Evolutionary conservation across 2,329 filamentous ascomycete genomes (phyloP).

Genomic region (Penicillium sp.): DNA sequence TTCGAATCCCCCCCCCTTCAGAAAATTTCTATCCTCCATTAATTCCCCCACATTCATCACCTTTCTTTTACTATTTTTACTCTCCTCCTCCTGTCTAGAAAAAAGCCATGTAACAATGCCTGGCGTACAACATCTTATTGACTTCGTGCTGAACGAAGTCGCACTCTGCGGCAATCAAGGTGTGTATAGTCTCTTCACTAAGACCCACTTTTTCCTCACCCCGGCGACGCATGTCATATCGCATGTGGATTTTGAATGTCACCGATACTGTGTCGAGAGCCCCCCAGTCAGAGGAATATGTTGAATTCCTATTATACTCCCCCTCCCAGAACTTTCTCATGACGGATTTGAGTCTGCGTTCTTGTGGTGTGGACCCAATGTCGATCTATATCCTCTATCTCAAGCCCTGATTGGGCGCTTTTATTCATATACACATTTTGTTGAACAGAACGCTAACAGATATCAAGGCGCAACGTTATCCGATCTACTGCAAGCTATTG

Average conservation of each 20-base stretch:
- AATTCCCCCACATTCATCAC: not conserved
- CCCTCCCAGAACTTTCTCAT: not conserved
- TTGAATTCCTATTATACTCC: not conserved
- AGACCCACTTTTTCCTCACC: slow-evolving; percentile 25
- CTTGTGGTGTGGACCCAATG: not conserved
- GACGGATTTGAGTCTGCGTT: not conserved
- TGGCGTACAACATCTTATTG: slow-evolving; percentile 57
- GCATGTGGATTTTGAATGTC: slow-evolving; percentile 3
- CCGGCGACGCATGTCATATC: slow-evolving; percentile 8
- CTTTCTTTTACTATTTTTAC: slow-evolving; percentile 4
- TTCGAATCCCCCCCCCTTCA: slow-evolving; percentile 34
- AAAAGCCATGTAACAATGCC: slow-evolving; percentile 39
- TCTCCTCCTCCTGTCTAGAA: not conserved
- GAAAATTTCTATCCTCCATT: slow-evolving; percentile 18
- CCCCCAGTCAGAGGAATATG: not conserved
- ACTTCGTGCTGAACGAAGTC: slow-evolving; percentile 59
- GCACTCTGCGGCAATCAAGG: slow-evolving; percentile 59
- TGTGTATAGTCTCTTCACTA: slow-evolving; percentile 40
- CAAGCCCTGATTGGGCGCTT: not conserved
- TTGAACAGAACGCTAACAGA: slow-evolving; percentile 21
- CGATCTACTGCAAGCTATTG: slow-evolving; percentile 38
- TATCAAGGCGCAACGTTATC: slow-evolving; percentile 36
- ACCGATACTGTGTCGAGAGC: not conserved
- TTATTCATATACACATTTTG: not conserved
- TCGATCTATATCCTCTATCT: not conserved